A percentile compares a stretch with the other conserved stretches of the same genome.
phyloP scores from a whole-genome alignment of 805 yeast genomes.

The Saccharomycopsis guyanensis region DNA sequence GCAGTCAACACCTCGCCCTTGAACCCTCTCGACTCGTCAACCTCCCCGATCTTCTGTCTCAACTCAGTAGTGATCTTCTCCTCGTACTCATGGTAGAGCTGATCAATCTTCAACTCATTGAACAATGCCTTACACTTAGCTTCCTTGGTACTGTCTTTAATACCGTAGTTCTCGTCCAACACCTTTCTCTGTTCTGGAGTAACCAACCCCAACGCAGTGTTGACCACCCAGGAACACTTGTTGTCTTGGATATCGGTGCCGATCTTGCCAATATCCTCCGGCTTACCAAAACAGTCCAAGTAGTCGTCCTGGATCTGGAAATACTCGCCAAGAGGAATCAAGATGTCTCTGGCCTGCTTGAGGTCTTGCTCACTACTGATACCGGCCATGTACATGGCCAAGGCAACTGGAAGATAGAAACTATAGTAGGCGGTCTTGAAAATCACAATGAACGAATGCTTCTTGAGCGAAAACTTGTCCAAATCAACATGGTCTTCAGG shows the following conservation, averaged over 20 bases:
- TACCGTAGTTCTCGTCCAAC: conserved; percentile 86
- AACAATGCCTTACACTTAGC: conserved; percentile 74
- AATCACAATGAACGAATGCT: conserved; percentile 91
- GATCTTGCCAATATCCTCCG: conserved; percentile 94
- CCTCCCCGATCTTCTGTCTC: conserved; percentile 50
- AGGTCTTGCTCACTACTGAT: conserved; percentile 61
- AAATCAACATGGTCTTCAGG: conserved; percentile 93
- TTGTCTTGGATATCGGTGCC: conserved; percentile 98
- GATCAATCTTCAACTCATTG: conserved; percentile 61
- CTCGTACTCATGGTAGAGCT: conserved; percentile 73
- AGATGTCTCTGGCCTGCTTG: conserved; percentile 78
- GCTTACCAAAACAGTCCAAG: conserved; percentile 95
- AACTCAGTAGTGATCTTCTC: conserved; percentile 64
- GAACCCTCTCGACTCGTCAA: conserved; percentile 92
- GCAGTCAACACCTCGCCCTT: conserved; percentile 77
- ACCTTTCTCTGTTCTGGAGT: conserved; percentile 73
- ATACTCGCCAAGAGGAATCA: conserved; percentile 94
- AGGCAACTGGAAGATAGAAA: conserved; percentile 93
- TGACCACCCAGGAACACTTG: conserved; percentile 96
- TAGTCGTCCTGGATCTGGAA: conserved; percentile 98
- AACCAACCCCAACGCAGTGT: conserved; percentile 78
- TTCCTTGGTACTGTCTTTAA: conserved; percentile 50
- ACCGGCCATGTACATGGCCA: conserved; percentile 93
- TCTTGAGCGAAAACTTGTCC: conserved; percentile 73
- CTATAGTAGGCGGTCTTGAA: conserved; percentile 97